These are phyloP conservation scores for Penicillium canescens DNA, from an alignment of 495 filamentous ascomycete genomes.

Conservation along the genomic window DNA sequence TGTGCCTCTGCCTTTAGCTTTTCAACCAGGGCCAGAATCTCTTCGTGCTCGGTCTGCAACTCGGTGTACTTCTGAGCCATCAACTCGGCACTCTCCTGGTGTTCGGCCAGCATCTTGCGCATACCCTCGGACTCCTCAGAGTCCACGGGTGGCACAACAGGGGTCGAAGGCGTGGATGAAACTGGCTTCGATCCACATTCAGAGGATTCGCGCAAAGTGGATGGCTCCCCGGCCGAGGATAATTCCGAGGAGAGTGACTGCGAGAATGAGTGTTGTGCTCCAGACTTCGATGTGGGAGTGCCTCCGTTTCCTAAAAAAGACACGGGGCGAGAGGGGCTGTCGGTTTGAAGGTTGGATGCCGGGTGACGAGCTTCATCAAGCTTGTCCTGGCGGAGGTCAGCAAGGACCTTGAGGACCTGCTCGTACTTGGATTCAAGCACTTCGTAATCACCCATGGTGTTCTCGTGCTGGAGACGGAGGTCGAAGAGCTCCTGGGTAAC, in stretches of 20 bases:
- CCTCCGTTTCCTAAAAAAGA: conserved; percentile 92
- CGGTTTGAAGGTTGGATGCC: conserved; percentile 44
- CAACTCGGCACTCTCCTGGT: conserved; percentile 68
- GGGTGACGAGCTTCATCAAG: conserved; percentile 80
- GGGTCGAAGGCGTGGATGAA: conserved; percentile 16
- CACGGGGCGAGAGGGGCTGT: conserved; percentile 61
- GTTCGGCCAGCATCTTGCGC: conserved; percentile 68
- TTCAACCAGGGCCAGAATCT: conserved; percentile 81
- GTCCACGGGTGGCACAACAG: conserved; percentile 26
- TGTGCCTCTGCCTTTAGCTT: conserved; percentile 84
- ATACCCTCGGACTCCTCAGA: conserved; percentile 69
- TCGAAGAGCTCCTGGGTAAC: conserved; percentile 92
- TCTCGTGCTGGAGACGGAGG: conserved; percentile 86
- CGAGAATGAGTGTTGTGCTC: conserved; percentile 81
- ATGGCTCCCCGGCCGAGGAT: conserved; percentile 88
- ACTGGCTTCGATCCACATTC: conserved; percentile 44
- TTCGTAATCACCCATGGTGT: conserved; percentile 77
- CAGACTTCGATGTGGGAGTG: conserved; percentile 68
- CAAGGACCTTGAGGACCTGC: conserved; percentile 77
- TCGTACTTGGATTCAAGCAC: conserved; percentile 87
- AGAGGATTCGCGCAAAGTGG: conserved; percentile 61
- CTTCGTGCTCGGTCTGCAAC: conserved; percentile 77
- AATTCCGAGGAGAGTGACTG: conserved; percentile 95
- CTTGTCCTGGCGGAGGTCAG: conserved; percentile 75
- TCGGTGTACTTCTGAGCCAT: conserved; percentile 77